These are phyloP conservation scores for Moringa oleifera DNA, from an alignment of 345 rosid genomes.

Conservation along the genomic window DNA sequence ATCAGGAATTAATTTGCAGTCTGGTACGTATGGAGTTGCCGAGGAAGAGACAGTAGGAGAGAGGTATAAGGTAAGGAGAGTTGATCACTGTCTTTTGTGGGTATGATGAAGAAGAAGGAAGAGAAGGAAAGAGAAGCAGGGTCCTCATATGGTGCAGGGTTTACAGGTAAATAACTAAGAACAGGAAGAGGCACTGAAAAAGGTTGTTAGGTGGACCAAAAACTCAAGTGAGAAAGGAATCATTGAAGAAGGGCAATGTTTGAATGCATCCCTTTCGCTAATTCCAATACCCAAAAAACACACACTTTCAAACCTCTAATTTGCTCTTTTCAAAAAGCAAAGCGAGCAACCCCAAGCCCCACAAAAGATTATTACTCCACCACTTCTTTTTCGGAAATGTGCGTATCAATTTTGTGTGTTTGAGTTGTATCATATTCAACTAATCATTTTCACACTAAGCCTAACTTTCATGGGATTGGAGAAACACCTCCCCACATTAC, in stretches of 20 bases:
- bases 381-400: conserved; percentile 23
- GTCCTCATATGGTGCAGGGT: conserved; percentile 30
- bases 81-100: too few relatives aligned
- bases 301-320: conserved; percentile 40
- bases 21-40: too few relatives aligned
- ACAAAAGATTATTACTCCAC: conserved; percentile 14
- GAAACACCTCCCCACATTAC: conserved; percentile 23
- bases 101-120: too few relatives aligned
- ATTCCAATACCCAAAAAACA: conserved; percentile 40
- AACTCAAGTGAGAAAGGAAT: conserved; percentile 31
- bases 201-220: conserved; percentile 23
- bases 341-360: conserved; percentile 24
- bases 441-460: conserved; percentile 43
- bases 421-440: conserved; percentile 27
- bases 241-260: conserved; percentile 34
- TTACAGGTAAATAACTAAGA: too few relatives aligned
- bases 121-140: too few relatives aligned
- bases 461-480: conserved; percentile 30
- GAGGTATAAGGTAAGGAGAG: too few relatives aligned
- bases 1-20: too few relatives aligned
- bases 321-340: conserved; percentile 40
- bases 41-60: too few relatives aligned
- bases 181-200: too few relatives aligned
- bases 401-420: conserved; percentile 16
- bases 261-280: conserved; percentile 31